phyloP scores from a whole-genome alignment of 352 stramenopile species.

The Globisporangium nagaii region DNA sequence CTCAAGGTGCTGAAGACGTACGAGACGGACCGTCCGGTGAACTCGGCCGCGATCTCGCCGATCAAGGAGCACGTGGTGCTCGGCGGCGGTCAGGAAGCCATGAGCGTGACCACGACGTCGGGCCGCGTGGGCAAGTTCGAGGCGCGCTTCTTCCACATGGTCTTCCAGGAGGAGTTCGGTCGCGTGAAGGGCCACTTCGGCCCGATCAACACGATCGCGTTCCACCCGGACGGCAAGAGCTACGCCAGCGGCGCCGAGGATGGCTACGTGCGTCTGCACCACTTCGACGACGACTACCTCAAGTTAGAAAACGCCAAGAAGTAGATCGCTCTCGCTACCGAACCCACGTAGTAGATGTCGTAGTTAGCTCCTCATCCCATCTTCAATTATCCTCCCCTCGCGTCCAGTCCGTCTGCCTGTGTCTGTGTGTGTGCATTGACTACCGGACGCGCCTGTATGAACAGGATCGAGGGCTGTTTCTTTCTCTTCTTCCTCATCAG shows the following conservation, averaged over 20 bases:
- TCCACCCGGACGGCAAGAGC: conserved; percentile 97
- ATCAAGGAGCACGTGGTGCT: conserved; percentile 96
- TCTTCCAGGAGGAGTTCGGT: conserved; percentile 98
- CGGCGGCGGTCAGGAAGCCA: conserved; percentile 98
- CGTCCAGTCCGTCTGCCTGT: no score
- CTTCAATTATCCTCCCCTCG: background rate
- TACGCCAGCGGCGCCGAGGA: conserved; percentile 99
- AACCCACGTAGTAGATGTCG: conserved; percentile 11
- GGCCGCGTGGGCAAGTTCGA: conserved; percentile 93
- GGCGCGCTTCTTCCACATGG: conserved; percentile 98
- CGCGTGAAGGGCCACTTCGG: conserved; percentile 99
- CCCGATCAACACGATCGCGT: conserved; percentile 98
- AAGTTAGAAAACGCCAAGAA: conserved; percentile 62
- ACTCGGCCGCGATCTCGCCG: conserved; percentile 97
- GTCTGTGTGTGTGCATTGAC: no score
- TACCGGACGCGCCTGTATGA: no score
- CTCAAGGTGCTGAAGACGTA: conserved; percentile 97
- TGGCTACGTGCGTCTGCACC: conserved; percentile 96
- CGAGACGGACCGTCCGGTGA: conserved; percentile 97
- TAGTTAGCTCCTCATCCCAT: conserved; percentile 2
- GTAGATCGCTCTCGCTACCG: no score
- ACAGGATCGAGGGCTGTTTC: no score
- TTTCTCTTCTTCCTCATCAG: background rate
- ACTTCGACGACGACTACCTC: conserved; percentile 98
- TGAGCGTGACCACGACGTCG: conserved; percentile 96